Conservation (phyloP, 1,284 basidiomycete genomes). For the Sutorius eximius region DNA sequence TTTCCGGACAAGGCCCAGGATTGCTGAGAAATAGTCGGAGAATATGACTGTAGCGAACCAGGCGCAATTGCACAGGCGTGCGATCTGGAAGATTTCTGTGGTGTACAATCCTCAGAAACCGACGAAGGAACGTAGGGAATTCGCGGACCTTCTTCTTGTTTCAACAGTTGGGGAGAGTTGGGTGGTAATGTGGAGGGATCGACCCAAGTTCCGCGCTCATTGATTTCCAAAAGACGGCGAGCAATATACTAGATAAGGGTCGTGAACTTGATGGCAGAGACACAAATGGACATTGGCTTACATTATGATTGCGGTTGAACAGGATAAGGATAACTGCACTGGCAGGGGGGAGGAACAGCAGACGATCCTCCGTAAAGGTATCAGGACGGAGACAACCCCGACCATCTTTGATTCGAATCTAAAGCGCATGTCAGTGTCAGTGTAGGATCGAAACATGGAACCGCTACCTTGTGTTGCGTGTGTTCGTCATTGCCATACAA, state of each 20-base stretch:
- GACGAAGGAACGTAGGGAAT: not conserved
- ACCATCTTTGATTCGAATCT: constrained; percentile 56
- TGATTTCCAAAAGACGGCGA: constrained; percentile 72
- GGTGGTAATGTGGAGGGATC: constrained; percentile 47
- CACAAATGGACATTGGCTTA: constrained; percentile 35
- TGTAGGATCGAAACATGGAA: not conserved
- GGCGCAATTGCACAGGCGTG: constrained; percentile 72
- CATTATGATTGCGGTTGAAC: constrained; percentile 87
- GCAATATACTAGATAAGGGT: constrained; percentile 68
- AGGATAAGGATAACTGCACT: constrained; percentile 72
- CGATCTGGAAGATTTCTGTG: constrained; percentile 73
- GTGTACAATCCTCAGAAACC: not conserved
- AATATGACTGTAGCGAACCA: constrained; percentile 76
- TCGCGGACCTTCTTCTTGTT: constrained; percentile 60
- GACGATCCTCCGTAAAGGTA: constrained; percentile 71
- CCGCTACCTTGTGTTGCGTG: constrained; percentile 54
- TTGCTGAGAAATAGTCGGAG: constrained; percentile 74
- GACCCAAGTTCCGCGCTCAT: constrained; percentile 63
- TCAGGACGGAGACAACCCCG: constrained; percentile 69
- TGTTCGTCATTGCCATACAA: constrained; percentile 71
- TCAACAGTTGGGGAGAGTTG: constrained; percentile 39
- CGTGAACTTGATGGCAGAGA: not conserved
- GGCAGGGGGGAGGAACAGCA: constrained; percentile 80
- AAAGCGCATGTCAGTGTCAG: constrained; percentile 7
- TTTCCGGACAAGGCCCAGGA: constrained; percentile 68